Conservation (phyloP, 768 basidiomycete species). For the Leucocoprinus leucothites region DNA sequence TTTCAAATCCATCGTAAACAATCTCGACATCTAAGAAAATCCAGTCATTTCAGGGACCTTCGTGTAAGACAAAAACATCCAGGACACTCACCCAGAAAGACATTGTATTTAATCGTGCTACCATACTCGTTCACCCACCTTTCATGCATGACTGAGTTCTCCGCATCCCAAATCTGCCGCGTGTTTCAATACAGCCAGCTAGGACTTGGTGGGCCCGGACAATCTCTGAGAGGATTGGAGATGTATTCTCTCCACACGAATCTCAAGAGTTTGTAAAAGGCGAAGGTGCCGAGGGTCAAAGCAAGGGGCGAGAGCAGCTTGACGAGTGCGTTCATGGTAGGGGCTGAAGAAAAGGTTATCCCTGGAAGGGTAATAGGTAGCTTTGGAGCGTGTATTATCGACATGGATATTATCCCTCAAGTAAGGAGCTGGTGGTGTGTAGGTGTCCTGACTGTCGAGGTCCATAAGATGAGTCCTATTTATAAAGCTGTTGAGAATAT, state of each 20-base stretch:
- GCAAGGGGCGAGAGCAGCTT: conserved; percentile 20
- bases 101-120: conserved; percentile 39
- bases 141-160: conserved; percentile 31
- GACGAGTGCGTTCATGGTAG: conserved; percentile 8
- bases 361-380: too few species aligned
- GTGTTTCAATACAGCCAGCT: conserved; percentile 49
- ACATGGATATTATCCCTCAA: too few species aligned
- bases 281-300: conserved; percentile 24
- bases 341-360: not conserved
- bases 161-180: conserved; percentile 37
- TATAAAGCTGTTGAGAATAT: too few species aligned
- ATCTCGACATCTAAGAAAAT: conserved; percentile 27
- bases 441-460: too few species aligned
- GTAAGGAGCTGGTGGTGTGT: too few species aligned
- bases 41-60: not conserved
- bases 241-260: conserved; percentile 28
- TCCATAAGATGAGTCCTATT: too few species aligned
- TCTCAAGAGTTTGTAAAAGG: conserved; percentile 25
- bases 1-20: conserved; percentile 59
- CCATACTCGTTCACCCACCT: conserved; percentile 49
- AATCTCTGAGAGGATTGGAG: conserved; percentile 37
- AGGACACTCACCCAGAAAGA: conserved; percentile 39
- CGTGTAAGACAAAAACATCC: not conserved
- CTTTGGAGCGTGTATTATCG: too few species aligned
- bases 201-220: conserved; percentile 49